Conservation (phyloP, 805 yeast genomes). For the Torulaspora gathmanii region DNA sequence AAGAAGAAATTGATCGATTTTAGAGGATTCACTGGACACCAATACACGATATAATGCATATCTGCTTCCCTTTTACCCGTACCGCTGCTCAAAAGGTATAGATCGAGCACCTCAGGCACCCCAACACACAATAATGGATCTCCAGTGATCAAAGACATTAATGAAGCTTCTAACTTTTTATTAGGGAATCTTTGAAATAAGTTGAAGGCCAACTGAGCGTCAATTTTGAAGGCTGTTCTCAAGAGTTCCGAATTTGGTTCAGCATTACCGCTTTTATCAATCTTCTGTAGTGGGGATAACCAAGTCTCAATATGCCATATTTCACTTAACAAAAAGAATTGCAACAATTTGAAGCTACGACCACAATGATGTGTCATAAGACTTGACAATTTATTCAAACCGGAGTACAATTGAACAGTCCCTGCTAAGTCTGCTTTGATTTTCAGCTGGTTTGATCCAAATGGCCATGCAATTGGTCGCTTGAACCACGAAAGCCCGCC, state of each 20-base stretch:
- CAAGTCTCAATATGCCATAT: constrained; percentile 68
- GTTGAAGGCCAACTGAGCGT: constrained; percentile 69
- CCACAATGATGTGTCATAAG: constrained; percentile 35
- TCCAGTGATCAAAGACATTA: constrained; percentile 44
- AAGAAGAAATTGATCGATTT: constrained; percentile 79
- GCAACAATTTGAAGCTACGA: constrained; percentile 49
- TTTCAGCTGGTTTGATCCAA: constrained; percentile 73
- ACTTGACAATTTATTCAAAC: constrained; percentile 18
- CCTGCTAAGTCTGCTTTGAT: constrained; percentile 63
- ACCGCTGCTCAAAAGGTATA: constrained; percentile 13
- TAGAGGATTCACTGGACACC: constrained; percentile 76
- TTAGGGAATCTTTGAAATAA: constrained; percentile 53
- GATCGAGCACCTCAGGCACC: constrained; percentile 22
- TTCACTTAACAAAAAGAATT: constrained; percentile 71
- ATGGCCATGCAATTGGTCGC: constrained; percentile 62
- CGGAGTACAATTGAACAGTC: constrained; percentile 46
- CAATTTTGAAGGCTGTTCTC: constrained; percentile 53
- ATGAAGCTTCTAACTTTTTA: constrained; percentile 31
- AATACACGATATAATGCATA: constrained; percentile 47
- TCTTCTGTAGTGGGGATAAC: constrained; percentile 46
- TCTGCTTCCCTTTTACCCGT: constrained; percentile 10
- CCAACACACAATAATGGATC: constrained; percentile 49
- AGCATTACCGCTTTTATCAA: constrained; percentile 37
- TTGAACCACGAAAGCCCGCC: constrained; percentile 79
- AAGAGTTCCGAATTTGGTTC: constrained; percentile 38